phyloP scores from a whole-genome alignment of 495 filamentous ascomycete species.

The Podospora anserina region DNA sequence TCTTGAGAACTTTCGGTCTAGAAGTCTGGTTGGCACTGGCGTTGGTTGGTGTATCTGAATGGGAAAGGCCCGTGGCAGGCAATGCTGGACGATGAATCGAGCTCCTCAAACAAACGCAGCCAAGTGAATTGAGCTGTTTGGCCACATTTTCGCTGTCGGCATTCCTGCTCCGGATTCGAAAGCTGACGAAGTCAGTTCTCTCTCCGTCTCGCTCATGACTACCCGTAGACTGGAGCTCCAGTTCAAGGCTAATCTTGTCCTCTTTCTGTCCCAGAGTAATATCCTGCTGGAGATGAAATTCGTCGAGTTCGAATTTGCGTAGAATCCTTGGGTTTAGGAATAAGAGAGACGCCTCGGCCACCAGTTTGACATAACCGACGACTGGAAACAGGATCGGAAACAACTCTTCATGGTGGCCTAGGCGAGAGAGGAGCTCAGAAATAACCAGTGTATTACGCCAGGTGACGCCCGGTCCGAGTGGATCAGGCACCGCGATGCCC shows the following conservation, averaged over 20 bases:
- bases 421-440: conserved; percentile 8
- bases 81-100: not conserved
- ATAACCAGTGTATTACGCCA: conserved; percentile 13
- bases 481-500: conserved; percentile 4
- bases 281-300: conserved; percentile 12
- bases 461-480: conserved; percentile 11
- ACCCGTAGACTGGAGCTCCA: conserved; percentile 15
- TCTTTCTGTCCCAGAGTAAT: not conserved
- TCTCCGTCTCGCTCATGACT: conserved; percentile 16
- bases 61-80: not conserved
- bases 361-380: conserved; percentile 15
- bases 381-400: conserved; percentile 9
- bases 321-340: conserved; percentile 8
- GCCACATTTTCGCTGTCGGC: not conserved
- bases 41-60: not conserved
- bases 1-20: conserved; percentile 5
- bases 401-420: conserved; percentile 1
- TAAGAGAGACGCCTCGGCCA: conserved; percentile 9
- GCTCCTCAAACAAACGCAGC: conserved; percentile 8
- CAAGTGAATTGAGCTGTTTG: conserved; percentile 4
- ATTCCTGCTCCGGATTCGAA: conserved; percentile 9
- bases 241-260: conserved; percentile 3
- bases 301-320: conserved; percentile 16
- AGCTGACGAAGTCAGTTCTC: conserved; percentile 17
- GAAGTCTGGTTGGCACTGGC: not conserved